Conservation (phyloP, 768 basidiomycete genomes). For the Trametes coccinea region DNA sequence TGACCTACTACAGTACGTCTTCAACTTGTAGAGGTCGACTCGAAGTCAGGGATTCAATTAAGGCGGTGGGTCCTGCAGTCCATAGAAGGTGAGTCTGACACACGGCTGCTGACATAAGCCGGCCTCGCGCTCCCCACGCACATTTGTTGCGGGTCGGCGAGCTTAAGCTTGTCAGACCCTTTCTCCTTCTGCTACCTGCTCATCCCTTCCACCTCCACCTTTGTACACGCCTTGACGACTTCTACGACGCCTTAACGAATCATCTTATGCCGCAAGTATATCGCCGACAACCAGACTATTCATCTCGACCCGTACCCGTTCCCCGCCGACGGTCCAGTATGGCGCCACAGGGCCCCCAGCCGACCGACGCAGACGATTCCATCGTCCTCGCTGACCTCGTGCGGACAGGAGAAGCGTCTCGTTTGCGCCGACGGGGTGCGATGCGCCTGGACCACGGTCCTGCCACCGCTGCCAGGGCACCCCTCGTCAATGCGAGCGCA, state of each 20-base stretch:
- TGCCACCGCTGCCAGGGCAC: constrained; percentile 24
- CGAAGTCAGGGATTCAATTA: too few species aligned
- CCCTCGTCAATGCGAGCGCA: constrained; percentile 3
- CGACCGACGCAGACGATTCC: constrained; percentile 60
- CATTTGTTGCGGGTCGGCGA: constrained; percentile 1
- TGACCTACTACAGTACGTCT: too few species aligned
- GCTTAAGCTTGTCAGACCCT: constrained; percentile 2
- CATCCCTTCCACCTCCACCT: not conserved
- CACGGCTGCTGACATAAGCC: constrained; percentile 17
- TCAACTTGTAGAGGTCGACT: too few species aligned
- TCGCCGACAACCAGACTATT: constrained; percentile 28
- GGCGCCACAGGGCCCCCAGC: constrained; percentile 24
- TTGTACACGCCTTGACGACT: constrained; percentile 1
- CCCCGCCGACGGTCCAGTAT: constrained; percentile 27
- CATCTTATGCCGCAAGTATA: constrained; percentile 32
- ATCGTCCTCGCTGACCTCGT: constrained; percentile 75
- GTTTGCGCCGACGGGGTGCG: constrained; percentile 71
- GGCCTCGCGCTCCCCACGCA: constrained; percentile 22
- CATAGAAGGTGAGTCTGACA: too few species aligned
- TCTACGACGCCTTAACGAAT: constrained; percentile 5
- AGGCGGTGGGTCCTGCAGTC: too few species aligned
- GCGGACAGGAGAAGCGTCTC: constrained; percentile 72
- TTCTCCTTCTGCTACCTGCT: not conserved
- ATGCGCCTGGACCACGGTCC: constrained; percentile 57
- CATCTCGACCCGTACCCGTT: constrained; percentile 22